Base-by-base conservation (phyloP, 2,329 filamentous ascomycete genomes). In the Pyrenophora graminea region DNA sequence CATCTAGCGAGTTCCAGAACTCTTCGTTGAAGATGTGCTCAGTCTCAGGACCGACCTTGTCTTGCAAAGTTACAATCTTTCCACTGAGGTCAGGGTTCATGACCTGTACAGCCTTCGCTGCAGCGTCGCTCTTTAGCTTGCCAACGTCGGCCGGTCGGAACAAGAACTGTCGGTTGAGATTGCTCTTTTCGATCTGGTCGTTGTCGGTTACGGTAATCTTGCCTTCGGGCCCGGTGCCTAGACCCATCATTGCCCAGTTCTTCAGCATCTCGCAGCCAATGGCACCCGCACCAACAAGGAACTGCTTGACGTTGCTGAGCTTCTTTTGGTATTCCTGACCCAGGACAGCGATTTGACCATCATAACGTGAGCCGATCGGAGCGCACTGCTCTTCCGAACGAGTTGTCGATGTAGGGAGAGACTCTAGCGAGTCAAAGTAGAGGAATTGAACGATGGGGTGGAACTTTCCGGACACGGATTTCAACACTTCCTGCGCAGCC, bases 211-310 rank as follows among this genome's bases (percentile, higher is more conserved):
- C 89, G 51, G 80, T 90, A 67, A 99, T 95, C 74, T 89, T 88
- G 66, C 94, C 94, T 41, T 91, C 84, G 3, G 91, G 90, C 3
- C 94, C 94, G 39, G 89, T 90, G 38, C 88, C 93, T 25, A 99
- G 80, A 61, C 94, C 94, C 73, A 97, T 96, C 92, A 99, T 95
- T 31, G 95, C 93, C 92, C 94, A 99, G 75, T 97, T 97, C 84
- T 99, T 99, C 62, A 99, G 79, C 89, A 97, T 99, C 72, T 99
- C 94, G 69, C 94, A 99, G 39, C 94, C 94, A 72, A 99, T 99
- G 58, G 95, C 94, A 66, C 94, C 94, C 39, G 94, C 91, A 62
- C 94, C 94, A 51, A 99, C 94, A 48, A 99, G 81, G 79, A 99
- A 99, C 66, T 97, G 86, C 68, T 87, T 94, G 55, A 94, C 76